A percentile compares a stretch with the other conserved stretches of the same genome.
phyloP scores from a whole-genome alignment of 1,139 yeast genomes.

The Lodderomyces elongisporus region DNA sequence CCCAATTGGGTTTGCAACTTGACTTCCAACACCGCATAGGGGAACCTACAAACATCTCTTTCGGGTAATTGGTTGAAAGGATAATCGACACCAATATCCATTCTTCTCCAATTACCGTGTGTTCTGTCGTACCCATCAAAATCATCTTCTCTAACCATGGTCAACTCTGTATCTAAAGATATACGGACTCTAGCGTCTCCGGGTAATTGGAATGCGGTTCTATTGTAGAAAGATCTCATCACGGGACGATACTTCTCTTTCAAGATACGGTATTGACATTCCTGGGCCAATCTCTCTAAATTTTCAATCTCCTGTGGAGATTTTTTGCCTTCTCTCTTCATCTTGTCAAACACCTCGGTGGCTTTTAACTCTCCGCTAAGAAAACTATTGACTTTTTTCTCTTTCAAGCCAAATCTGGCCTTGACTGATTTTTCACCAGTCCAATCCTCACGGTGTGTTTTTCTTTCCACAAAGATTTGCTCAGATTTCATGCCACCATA shows the following conservation, averaged over 20 bases:
- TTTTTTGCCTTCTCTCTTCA: conserved; percentile 89
- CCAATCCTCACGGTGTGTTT: conserved; percentile 99
- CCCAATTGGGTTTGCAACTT: conserved; percentile 96
- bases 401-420: conserved; percentile 90
- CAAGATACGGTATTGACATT: conserved; percentile 83
- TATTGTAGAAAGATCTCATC: conserved; percentile 89
- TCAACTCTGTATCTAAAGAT: conserved; percentile 89
- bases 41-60: conserved; percentile 84
- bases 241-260: conserved; percentile 88
- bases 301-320: conserved; percentile 82
- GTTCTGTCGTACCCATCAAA: conserved; percentile 92
- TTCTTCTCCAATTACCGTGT: conserved; percentile 92
- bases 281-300: conserved; percentile 85
- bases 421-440: conserved; percentile 98
- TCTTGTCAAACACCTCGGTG: conserved; percentile 83
- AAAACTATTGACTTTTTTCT: conserved; percentile 81
- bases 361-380: conserved; percentile 82
- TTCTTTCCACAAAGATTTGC: conserved; percentile 90
- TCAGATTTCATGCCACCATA: conserved; percentile 96
- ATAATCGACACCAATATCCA: conserved; percentile 96
- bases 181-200: conserved; percentile 99
- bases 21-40: conserved; percentile 95
- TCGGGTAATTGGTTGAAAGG: conserved; percentile 86
- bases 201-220: conserved; percentile 98
- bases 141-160: conserved; percentile 95